These are phyloP conservation scores for Apostasia ramifera DNA, from an alignment of 106 monocot genomes.

Conservation along the genomic window DNA sequence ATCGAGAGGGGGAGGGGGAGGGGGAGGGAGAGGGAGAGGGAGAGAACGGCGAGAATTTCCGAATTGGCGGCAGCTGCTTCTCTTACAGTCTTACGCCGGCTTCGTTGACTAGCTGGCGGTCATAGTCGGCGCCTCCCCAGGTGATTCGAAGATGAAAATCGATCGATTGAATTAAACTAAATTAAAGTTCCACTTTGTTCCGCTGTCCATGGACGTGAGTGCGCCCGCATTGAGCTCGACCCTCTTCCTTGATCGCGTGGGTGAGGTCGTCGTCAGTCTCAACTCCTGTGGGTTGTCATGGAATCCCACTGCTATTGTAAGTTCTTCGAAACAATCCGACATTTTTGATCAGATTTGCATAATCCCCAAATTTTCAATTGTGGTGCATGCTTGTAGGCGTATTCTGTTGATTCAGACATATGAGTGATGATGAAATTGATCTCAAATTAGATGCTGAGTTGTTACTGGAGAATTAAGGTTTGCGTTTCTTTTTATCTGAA, in stretches of 20 bases:
- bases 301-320: conserved; percentile 30
- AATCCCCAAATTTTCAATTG: neutral
- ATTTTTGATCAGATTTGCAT: neutral
- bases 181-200: neutral
- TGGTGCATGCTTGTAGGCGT: neutral
- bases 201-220: conserved; percentile 14
- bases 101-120: neutral
- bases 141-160: neutral
- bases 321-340: neutral
- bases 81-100: too few relatives aligned
- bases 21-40: too few relatives aligned
- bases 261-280: conserved; percentile 49
- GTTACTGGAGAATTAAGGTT: neutral
- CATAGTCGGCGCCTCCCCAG: neutral
- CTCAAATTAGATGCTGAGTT: neutral
- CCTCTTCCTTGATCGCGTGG: conserved; percentile 53
- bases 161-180: too few relatives aligned
- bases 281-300: conserved; percentile 40
- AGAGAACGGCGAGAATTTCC: too few relatives aligned
- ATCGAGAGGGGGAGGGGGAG: too few relatives aligned
- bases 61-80: too few relatives aligned
- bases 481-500: neutral
- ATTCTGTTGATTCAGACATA: neutral
- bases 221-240: conserved; percentile 17
- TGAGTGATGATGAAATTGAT: neutral